phyloP scores from a whole-genome alignment of 2,329 filamentous ascomycete species.

The Epichloe gansuensis region DNA sequence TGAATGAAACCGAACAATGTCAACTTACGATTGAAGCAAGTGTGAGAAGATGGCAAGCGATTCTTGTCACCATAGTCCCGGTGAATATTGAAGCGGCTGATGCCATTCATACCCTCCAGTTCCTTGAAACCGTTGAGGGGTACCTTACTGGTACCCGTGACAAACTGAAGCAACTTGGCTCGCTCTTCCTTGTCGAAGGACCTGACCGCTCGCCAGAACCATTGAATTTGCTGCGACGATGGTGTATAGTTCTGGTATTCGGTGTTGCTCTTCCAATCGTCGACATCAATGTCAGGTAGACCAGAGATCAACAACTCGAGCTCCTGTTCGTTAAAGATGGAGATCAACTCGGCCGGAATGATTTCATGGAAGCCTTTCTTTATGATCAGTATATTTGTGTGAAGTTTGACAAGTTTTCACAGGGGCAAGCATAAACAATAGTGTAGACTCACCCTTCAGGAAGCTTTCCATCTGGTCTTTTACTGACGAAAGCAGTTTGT shows the following conservation, averaged over 20 bases:
- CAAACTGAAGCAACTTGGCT: constrained; percentile 92
- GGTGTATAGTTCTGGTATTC: constrained; percentile 97
- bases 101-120: constrained; percentile 96
- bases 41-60: constrained; percentile 88
- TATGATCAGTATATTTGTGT: not conserved
- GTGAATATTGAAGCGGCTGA: constrained; percentile 97
- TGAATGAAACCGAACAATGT: constrained; percentile 19
- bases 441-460: constrained; percentile 52
- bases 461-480: constrained; percentile 91
- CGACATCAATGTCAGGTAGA: constrained; percentile 90
- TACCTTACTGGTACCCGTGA: constrained; percentile 96
- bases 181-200: constrained; percentile 99
- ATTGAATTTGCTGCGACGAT: constrained; percentile 92
- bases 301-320: constrained; percentile 93
- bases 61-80: constrained; percentile 96
- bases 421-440: not conserved
- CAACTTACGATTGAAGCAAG: constrained; percentile 95
- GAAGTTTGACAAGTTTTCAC: not conserved
- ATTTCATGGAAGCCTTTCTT: constrained; percentile 84
- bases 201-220: constrained; percentile 97
- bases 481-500: constrained; percentile 82
- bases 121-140: constrained; percentile 98
- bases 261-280: constrained; percentile 98
- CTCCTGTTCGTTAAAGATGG: constrained; percentile 98
- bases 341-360: constrained; percentile 82